These are phyloP conservation scores for Bryum argenteum DNA, from an alignment of 225 moss, liverwort and hornwort genomes.

Conservation along the genomic window DNA sequence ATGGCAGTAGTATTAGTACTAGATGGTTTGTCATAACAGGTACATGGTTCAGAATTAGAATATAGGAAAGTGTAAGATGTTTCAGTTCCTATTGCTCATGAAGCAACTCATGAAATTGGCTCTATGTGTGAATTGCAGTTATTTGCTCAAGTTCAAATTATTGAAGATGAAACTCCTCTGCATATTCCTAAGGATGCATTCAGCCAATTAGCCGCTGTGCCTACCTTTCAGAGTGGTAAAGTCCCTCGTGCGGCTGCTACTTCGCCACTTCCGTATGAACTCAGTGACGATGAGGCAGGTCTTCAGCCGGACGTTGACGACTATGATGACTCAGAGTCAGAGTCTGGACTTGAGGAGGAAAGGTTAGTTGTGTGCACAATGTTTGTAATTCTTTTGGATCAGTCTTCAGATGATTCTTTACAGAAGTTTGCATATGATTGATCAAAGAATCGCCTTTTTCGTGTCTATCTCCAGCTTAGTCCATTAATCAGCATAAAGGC, in stretches of 20 bases:
- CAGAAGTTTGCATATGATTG: constrained; percentile 6
- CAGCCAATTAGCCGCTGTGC: constrained; percentile 68
- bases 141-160: constrained; percentile 92
- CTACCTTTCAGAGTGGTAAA: constrained; percentile 79
- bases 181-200: constrained; percentile 90
- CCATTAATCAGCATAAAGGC: neutral
- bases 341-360: constrained; percentile 64
- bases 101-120: constrained; percentile 21
- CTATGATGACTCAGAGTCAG: constrained; percentile 78
- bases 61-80: constrained; percentile 8
- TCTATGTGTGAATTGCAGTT: constrained; percentile 54
- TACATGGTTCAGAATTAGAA: constrained; percentile 13
- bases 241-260: constrained; percentile 75
- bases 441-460: neutral
- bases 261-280: constrained; percentile 59
- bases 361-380: constrained; percentile 27
- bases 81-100: constrained; percentile 5
- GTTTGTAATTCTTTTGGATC: constrained; percentile 9
- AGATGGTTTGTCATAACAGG: constrained; percentile 5
- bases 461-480: too few relatives aligned
- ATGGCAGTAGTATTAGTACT: constrained; percentile 6
- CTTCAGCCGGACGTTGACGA: constrained; percentile 70
- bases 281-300: constrained; percentile 76
- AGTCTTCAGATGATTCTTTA: neutral
- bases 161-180: constrained; percentile 83